Evolutionary conservation across 208 protist genomes (phyloP).

Genomic region (Acanthamoeba sp.): DNA sequence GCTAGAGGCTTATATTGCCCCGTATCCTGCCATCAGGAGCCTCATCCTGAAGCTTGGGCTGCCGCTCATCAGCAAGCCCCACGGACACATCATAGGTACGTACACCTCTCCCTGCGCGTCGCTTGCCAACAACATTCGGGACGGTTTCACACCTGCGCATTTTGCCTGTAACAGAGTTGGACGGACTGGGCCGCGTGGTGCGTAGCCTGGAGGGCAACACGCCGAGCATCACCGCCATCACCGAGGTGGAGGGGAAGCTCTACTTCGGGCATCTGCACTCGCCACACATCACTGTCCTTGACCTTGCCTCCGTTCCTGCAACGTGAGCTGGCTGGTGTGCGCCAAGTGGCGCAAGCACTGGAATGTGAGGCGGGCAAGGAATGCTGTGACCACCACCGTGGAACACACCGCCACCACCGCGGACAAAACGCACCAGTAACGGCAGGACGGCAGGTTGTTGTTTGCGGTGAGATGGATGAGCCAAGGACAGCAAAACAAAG

Average conservation of each 20-base stretch:
- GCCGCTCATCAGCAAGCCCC: neutral
- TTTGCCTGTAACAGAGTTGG: too few species aligned
- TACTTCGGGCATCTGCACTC: slow-evolving; percentile 14
- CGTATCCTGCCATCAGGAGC: neutral
- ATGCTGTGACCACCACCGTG: too few species aligned
- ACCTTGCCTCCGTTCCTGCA: neutral
- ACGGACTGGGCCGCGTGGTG: neutral
- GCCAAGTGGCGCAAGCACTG: too few species aligned
- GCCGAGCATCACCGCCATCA: neutral
- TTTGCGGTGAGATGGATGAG: too few species aligned
- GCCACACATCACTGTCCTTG: neutral
- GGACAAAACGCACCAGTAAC: too few species aligned
- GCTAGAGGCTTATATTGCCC: neutral
- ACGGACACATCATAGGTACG: neutral
- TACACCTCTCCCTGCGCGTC: neutral
- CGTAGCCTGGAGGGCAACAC: neutral
- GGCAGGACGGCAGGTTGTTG: too few species aligned
- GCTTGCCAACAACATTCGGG: too few species aligned
- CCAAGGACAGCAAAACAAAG: too few species aligned
- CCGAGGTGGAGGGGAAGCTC: neutral
- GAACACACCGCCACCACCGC: too few species aligned
- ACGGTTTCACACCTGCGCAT: too few species aligned
- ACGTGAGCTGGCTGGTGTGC: neutral
- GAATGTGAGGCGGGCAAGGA: too few species aligned
- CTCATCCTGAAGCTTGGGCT: neutral